These are phyloP conservation scores for Perilla frutescens DNA, from an alignment of 257 asterid genomes.

Conservation along the genomic window DNA sequence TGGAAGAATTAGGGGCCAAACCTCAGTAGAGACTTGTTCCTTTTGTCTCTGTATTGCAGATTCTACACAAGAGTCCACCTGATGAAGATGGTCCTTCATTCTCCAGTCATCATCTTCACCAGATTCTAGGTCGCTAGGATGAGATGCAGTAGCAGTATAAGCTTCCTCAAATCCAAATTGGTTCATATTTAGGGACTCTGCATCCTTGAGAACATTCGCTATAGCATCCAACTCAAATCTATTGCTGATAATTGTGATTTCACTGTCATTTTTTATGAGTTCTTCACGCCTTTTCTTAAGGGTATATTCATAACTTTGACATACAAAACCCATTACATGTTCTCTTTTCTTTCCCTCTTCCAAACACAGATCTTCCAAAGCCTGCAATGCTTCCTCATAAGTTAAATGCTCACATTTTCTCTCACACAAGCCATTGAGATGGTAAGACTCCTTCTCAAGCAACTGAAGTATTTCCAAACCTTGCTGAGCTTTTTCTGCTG, in stretches of 20 bases:
- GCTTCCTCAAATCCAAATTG: conserved; percentile 86
- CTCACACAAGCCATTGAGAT: conserved; percentile 83
- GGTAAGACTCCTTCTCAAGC: conserved; percentile 85
- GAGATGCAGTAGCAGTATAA: conserved; percentile 65
- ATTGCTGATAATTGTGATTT: conserved; percentile 46
- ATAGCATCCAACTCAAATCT: conserved; percentile 88
- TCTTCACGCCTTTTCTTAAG: conserved; percentile 77
- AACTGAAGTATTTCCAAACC: conserved; percentile 73
- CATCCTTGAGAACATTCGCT: conserved; percentile 83
- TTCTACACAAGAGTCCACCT: conserved; percentile 88
- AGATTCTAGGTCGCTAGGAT: conserved; percentile 75
- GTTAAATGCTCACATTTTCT: conserved; percentile 82
- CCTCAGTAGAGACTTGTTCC: conserved; percentile 91
- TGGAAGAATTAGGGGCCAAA: conserved; percentile 41
- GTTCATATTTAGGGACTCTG: conserved; percentile 75
- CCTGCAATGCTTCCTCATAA: conserved; percentile 90
- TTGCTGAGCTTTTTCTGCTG: conserved; percentile 78
- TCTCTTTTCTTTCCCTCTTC: conserved; percentile 90
- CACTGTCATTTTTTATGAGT: conserved; percentile 54
- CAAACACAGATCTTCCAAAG: conserved; percentile 80
- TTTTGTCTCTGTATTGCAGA: conserved; percentile 92
- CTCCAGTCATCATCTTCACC: conserved; percentile 89
- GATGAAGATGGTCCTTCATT: conserved; percentile 73
- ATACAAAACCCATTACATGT: conserved; percentile 51
- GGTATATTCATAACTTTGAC: conserved; percentile 71